phyloP scores from a whole-genome alignment of 2,329 filamentous ascomycete species.

The Aureobasidium leucospermi region DNA sequence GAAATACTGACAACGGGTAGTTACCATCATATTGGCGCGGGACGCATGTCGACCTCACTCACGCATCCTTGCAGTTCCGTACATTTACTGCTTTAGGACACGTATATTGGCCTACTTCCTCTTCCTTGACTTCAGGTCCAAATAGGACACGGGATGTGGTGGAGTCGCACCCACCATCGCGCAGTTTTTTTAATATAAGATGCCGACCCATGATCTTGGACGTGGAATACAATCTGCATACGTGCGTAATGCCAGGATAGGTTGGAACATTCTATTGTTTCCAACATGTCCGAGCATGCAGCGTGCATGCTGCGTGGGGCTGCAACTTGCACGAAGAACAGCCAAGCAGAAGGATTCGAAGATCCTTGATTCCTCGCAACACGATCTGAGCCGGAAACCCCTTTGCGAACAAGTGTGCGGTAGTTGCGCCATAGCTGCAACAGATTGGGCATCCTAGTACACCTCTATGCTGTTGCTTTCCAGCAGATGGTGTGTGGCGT shows the following conservation, averaged over 20 bases:
- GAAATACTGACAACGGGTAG: background rate
- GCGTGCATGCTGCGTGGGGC: background rate
- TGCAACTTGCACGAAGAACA: background rate
- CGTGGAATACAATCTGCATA: constrained; percentile 5
- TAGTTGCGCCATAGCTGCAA: background rate
- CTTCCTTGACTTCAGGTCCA: background rate
- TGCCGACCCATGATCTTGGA: constrained; percentile 11
- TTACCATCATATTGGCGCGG: constrained; percentile 1
- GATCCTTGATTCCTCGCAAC: background rate
- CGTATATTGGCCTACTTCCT: background rate
- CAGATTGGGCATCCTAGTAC: background rate
- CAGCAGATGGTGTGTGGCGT: background rate
- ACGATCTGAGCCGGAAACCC: too few species aligned
- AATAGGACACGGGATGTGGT: background rate
- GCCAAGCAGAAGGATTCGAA: constrained; percentile 3
- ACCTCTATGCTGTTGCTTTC: background rate
- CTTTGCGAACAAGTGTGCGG: background rate
- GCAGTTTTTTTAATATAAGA: constrained; percentile 13
- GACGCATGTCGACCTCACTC: background rate
- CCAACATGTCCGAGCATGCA: background rate
- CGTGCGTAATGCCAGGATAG: background rate
- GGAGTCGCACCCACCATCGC: background rate
- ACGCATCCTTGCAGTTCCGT: background rate
- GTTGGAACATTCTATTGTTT: background rate
- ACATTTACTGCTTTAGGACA: constrained; percentile 4